Conservation (phyloP, 768 basidiomycete species). For the Suillus subalutaceus region DNA sequence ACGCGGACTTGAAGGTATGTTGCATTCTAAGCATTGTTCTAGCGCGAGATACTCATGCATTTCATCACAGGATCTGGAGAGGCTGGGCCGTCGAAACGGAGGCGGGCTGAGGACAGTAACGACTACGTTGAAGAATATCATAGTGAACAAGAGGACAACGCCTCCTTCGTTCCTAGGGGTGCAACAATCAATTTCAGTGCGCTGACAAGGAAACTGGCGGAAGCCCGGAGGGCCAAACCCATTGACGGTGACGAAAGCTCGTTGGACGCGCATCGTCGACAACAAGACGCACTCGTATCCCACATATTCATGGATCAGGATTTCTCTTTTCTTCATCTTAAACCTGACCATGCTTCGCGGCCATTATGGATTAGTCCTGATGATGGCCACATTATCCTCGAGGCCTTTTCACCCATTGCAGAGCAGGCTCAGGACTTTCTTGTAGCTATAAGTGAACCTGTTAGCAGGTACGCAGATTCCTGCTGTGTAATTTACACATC, state of each 20-base stretch:
- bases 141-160: constrained; percentile 34
- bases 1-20: constrained; percentile 43
- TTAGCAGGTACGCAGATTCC: constrained; percentile 79
- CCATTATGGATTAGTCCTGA: constrained; percentile 97
- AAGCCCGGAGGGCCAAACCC: constrained; percentile 51
- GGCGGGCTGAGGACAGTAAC: constrained; percentile 50
- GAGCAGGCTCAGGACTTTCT: constrained; percentile 99
- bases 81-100: constrained; percentile 40
- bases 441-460: constrained; percentile 97
- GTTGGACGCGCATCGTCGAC: constrained; percentile 66
- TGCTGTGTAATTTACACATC: constrained; percentile 32
- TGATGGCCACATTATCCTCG: constrained; percentile 91
- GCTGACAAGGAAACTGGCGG: constrained; percentile 75
- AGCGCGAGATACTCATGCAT: constrained; percentile 7
- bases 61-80: constrained; percentile 21
- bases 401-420: constrained; percentile 96
- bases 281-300: constrained; percentile 77
- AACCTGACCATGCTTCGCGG: constrained; percentile 87
- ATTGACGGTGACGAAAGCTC: constrained; percentile 48
- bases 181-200: constrained; percentile 90
- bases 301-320: constrained; percentile 86
- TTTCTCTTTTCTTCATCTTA: constrained; percentile 85
- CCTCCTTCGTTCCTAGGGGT: constrained; percentile 59
- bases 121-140: constrained; percentile 61
- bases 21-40: neutral